Evolutionary conservation across 495 filamentous ascomycete species (phyloP).

Genomic region (Gamarada debralockiae): DNA sequence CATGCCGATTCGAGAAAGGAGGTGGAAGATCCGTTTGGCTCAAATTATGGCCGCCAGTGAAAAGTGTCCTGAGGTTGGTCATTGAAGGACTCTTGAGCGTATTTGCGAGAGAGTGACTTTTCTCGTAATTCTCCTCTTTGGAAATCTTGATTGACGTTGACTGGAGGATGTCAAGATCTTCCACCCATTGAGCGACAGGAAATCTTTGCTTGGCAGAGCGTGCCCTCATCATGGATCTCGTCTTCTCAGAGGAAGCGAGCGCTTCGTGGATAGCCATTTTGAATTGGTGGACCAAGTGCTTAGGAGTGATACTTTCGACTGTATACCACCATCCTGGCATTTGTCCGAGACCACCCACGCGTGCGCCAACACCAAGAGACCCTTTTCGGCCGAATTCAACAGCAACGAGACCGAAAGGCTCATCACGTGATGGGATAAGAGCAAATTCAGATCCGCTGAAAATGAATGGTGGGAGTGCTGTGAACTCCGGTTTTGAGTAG

Average conservation of each 20-base stretch:
- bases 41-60: neutral
- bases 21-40: neutral
- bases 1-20: neutral
- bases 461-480: constrained; percentile 67
- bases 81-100: constrained; percentile 27
- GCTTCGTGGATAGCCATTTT: constrained; percentile 64
- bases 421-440: constrained; percentile 73
- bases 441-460: constrained; percentile 79
- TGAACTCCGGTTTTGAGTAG: constrained; percentile 75
- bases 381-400: constrained; percentile 79
- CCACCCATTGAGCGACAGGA: constrained; percentile 66
- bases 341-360: constrained; percentile 65
- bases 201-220: constrained; percentile 74
- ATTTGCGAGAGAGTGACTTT: constrained; percentile 22
- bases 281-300: constrained; percentile 70
- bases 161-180: constrained; percentile 59
- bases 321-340: constrained; percentile 81
- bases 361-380: constrained; percentile 68
- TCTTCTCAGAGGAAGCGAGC: constrained; percentile 53
- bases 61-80: constrained; percentile 23
- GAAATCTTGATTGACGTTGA: constrained; percentile 41
- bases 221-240: constrained; percentile 66
- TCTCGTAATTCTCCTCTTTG: constrained; percentile 35
- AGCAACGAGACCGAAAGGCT: constrained; percentile 78
- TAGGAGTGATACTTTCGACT: constrained; percentile 64